phyloP scores from a whole-genome alignment of 495 filamentous ascomycete species.

The Neohortaea acidophila region DNA sequence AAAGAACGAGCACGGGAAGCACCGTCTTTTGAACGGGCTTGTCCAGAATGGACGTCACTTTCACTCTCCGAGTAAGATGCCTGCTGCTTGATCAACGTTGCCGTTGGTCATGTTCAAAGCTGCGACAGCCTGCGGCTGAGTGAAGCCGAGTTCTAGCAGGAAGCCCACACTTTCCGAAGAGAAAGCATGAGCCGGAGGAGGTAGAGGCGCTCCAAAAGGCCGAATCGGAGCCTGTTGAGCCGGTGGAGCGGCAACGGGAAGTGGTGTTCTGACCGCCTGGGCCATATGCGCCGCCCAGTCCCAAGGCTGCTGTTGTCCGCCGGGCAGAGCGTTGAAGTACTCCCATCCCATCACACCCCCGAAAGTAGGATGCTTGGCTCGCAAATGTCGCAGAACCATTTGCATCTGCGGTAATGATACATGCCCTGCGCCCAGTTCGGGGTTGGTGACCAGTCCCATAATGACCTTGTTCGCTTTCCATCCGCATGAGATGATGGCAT shows the following conservation, averaged over 20 bases:
- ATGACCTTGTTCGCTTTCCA: slow-evolving; percentile 29
- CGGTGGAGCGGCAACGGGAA: slow-evolving; percentile 5
- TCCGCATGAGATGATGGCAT: slow-evolving; percentile 25
- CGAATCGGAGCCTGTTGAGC: slow-evolving; percentile 9
- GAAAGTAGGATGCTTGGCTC: slow-evolving; percentile 21
- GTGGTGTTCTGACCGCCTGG: not conserved
- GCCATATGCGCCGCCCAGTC: slow-evolving; percentile 22
- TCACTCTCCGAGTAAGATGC: slow-evolving; percentile 51
- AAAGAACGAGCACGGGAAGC: no score
- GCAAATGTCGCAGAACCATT: slow-evolving; percentile 17
- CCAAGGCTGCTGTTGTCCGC: slow-evolving; percentile 19
- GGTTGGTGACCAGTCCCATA: slow-evolving; percentile 29
- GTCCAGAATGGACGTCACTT: no score
- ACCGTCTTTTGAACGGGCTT: no score
- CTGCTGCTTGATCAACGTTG: slow-evolving; percentile 74
- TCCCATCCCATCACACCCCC: slow-evolving; percentile 37
- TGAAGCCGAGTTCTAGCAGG: slow-evolving; percentile 66
- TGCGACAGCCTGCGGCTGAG: slow-evolving; percentile 56
- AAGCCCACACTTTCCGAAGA: slow-evolving; percentile 50
- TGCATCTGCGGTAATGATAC: slow-evolving; percentile 16
- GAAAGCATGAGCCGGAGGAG: slow-evolving; percentile 28
- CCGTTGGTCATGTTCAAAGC: slow-evolving; percentile 72
- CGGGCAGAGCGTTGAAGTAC: slow-evolving; percentile 29
- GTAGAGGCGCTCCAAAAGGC: slow-evolving; percentile 9
- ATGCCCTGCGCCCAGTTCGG: slow-evolving; percentile 26